Base-by-base conservation (phyloP, 805 yeast species). In the Candida awuae region DNA sequence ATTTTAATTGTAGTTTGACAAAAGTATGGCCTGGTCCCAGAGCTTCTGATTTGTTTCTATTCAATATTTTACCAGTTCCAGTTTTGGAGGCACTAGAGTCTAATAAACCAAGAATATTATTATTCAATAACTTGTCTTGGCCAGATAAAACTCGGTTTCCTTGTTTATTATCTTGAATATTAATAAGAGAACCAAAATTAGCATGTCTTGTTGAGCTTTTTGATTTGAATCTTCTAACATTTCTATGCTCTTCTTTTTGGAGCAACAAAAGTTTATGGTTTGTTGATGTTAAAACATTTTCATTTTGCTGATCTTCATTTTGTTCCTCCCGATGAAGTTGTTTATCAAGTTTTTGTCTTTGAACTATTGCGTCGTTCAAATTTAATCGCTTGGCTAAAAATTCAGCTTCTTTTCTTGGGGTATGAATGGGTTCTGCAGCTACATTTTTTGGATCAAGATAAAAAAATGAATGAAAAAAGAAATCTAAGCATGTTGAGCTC, bases 141-240 rank as follows among this genome's bases (percentile, higher is more conserved):
- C 94, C 92, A 3, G 92, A 71, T 1, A 86, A 71, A 6, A 84
- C 73, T 15, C 83, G 58, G 21, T 64, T 67, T 21, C 76, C 66
- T 38, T 78, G 77, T 4, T 39, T 35, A 18, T 71, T 68, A 15
- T 80, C 73, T 43, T 80, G 77, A 22, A 90, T 67, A 2, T 94
- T 79, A 9, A 87, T 59, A 45, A 88, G 63, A 0, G 97, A 79
- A 1, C 98, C 98, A 63, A 90, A 90, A 37, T 95, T 70, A 3
- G 92, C 88, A 55, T 90, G 98, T 34, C 98, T 70, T 4, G 59
- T 52, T 4, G 53, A 45, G 20, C 44, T 47, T 23, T 51, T 47
- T 19, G 47, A 46, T 21, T 50, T 44, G 3, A 56, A 38, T 22
- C 39, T 43, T 18, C 50, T 49, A 23, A 73, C 75, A 43, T 80